Evolutionary conservation across 2,329 filamentous ascomycete genomes (phyloP).

Genomic region (Aureobasidium sp.): DNA sequence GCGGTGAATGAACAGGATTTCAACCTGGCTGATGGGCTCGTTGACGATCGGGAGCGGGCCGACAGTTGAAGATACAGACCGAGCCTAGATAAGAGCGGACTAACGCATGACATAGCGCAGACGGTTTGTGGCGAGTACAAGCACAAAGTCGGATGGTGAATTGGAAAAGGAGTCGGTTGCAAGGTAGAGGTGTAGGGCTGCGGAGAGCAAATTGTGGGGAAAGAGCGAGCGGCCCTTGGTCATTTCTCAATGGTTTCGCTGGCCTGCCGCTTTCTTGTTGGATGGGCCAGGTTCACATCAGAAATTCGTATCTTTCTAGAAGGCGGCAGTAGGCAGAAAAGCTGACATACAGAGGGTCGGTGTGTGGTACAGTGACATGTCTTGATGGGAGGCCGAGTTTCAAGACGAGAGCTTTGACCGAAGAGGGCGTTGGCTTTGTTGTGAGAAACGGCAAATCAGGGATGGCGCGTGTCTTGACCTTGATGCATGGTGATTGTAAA

Average conservation of each 20-base stretch:
- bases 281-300: background rate
- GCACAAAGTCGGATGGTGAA: background rate
- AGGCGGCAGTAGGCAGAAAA: background rate
- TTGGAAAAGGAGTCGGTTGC: background rate
- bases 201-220: background rate
- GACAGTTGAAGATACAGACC: slow-evolving; percentile 1
- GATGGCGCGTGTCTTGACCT: slow-evolving; percentile 11
- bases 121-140: background rate
- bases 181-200: background rate
- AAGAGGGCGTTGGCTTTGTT: slow-evolving; percentile 9
- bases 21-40: background rate
- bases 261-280: background rate
- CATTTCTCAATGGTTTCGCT: background rate
- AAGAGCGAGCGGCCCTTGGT: background rate
- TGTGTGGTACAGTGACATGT: slow-evolving; percentile 1
- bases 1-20: slow-evolving; percentile 3
- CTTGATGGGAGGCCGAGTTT: slow-evolving; percentile 9
- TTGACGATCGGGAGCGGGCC: slow-evolving; percentile 9
- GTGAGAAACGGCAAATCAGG: slow-evolving; percentile 12
- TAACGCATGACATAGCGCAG: background rate
- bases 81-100: slow-evolving; percentile 9
- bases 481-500: background rate
- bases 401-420: background rate
- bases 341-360: background rate
- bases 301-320: no score